Evolutionary conservation across 192 early-diverging fungal species (phyloP).

Genomic region (Diversispora epigaea): DNA sequence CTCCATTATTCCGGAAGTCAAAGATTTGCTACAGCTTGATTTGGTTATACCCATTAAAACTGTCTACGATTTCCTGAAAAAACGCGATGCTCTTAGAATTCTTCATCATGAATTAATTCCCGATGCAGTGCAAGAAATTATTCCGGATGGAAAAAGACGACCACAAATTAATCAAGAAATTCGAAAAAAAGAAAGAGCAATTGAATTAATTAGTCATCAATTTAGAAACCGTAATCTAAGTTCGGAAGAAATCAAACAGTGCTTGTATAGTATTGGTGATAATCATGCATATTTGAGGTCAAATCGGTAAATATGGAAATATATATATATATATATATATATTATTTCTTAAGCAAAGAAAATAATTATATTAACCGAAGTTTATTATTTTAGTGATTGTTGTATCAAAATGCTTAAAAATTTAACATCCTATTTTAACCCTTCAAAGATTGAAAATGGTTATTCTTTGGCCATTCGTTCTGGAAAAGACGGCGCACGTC

Average conservation of each 20-base stretch:
- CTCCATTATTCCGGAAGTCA: constrained; percentile 66
- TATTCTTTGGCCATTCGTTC: constrained; percentile 79
- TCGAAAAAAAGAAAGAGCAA: constrained; percentile 85
- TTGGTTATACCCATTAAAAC: constrained; percentile 88
- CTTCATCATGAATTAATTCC: constrained; percentile 80
- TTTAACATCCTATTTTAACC: constrained; percentile 69
- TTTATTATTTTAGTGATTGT: constrained; percentile 65
- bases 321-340: neutral
- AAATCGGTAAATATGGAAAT: constrained; percentile 54
- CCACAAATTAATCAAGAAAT: constrained; percentile 80
- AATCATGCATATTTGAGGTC: constrained; percentile 92
- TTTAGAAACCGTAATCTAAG: constrained; percentile 59
- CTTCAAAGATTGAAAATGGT: constrained; percentile 58
- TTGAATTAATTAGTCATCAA: constrained; percentile 80
- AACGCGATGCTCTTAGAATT: constrained; percentile 61
- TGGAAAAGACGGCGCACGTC: constrained; percentile 80
- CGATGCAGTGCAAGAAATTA: constrained; percentile 72
- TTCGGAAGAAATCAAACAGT: constrained; percentile 72
- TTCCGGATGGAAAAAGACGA: constrained; percentile 63
- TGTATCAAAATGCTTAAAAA: constrained; percentile 89
- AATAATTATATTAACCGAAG: neutral
- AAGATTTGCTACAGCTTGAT: constrained; percentile 76
- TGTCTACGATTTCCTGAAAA: constrained; percentile 76
- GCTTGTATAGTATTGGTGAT: constrained; percentile 96
- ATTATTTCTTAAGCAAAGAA: neutral